phyloP scores from a whole-genome alignment of 2,329 filamentous ascomycete species.

The Claviceps quebecensis region DNA sequence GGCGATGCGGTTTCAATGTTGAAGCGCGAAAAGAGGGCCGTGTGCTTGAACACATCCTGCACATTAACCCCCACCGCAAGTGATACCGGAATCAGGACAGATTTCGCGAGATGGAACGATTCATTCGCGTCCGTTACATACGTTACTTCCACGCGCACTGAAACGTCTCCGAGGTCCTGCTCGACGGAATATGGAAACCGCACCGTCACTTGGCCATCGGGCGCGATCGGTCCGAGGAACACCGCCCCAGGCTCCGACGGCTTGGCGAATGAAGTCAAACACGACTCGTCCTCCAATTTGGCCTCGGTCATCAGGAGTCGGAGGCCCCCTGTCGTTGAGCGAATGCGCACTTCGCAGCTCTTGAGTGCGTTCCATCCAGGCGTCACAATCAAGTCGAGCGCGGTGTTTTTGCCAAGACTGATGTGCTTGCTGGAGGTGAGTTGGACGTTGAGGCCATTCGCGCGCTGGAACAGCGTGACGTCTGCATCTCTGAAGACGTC shows the following conservation, averaged over 20 bases:
- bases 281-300: constrained; percentile 27
- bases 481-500: constrained; percentile 44
- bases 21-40: constrained; percentile 73
- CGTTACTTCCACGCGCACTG: constrained; percentile 59
- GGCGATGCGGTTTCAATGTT: constrained; percentile 70
- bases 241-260: constrained; percentile 41
- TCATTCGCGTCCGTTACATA: constrained; percentile 55
- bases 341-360: constrained; percentile 45
- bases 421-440: constrained; percentile 55
- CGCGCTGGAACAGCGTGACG: constrained; percentile 60
- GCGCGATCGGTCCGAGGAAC: constrained; percentile 31
- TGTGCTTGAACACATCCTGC: constrained; percentile 84
- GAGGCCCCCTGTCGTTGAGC: constrained; percentile 51
- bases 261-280: constrained; percentile 30
- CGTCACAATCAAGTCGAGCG: constrained; percentile 57
- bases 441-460: constrained; percentile 53
- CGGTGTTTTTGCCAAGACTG: constrained; percentile 66
- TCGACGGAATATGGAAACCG: constrained; percentile 74
- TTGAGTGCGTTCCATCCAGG: constrained; percentile 61
- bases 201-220: constrained; percentile 39
- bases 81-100: constrained; percentile 55
- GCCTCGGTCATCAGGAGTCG: constrained; percentile 49
- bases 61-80: constrained; percentile 89
- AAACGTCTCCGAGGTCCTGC: constrained; percentile 55
- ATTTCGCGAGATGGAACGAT: constrained; percentile 21